These are phyloP conservation scores for Pichia sp. DNA, from an alignment of 1,139 yeast species.

Conservation along the genomic window DNA sequence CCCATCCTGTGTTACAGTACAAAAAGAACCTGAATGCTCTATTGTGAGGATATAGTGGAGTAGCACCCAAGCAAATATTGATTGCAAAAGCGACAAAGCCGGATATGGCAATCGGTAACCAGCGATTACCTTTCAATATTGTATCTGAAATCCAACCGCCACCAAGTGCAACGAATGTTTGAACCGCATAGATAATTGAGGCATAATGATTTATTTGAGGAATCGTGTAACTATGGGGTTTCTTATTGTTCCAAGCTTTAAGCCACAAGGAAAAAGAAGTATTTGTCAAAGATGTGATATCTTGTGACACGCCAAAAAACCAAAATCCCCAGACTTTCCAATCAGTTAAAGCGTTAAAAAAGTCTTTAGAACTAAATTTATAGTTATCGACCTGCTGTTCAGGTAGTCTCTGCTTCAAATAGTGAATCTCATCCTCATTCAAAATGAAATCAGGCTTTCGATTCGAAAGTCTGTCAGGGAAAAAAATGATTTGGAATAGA, in stretches of 20 bases:
- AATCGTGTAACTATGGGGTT: constrained; percentile 12
- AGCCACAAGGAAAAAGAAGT: constrained; percentile 17
- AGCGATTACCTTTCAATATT: constrained; percentile 2
- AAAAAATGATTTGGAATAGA: constrained; percentile 19
- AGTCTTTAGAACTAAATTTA: constrained; percentile 31
- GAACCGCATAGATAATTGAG: constrained; percentile 15
- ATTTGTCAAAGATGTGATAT: constrained; percentile 14
- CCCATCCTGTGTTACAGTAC: constrained; percentile 16
- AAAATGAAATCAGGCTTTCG: background rate
- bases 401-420: background rate
- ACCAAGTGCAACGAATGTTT: constrained; percentile 6
- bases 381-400: background rate
- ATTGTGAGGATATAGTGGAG: constrained; percentile 13
- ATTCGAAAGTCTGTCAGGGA: background rate
- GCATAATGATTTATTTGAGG: constrained; percentile 14
- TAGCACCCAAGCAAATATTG: constrained; percentile 9
- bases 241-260: constrained; percentile 19
- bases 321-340: constrained; percentile 20
- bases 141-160: constrained; percentile 20
- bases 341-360: background rate
- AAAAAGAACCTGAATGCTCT: constrained; percentile 18
- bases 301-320: constrained; percentile 20
- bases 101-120: constrained; percentile 1
- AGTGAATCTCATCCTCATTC: constrained; percentile 1
- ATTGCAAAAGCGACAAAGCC: constrained; percentile 15